Percentiles rank a stretch among this genome's conserved stretches.
phyloP scores from a whole-genome alignment of 2,329 filamentous ascomycete genomes.

The Pyrenochaeta sp. region DNA sequence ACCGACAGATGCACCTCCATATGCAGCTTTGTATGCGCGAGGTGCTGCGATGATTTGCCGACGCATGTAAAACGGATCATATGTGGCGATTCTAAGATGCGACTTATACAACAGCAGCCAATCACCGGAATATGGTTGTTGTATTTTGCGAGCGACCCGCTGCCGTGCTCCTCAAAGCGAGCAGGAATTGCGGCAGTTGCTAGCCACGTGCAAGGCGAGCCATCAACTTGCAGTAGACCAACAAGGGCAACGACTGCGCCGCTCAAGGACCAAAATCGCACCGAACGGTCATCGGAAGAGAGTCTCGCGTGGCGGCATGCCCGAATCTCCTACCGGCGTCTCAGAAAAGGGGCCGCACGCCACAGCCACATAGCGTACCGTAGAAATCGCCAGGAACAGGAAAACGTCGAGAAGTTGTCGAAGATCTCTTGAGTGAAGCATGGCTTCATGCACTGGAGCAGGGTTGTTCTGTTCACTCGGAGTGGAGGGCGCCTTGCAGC shows the following conservation, averaged over 20 bases:
- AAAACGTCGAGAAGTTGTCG: conserved; percentile 1
- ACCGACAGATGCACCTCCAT: neutral
- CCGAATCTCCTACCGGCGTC: neutral
- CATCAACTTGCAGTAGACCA: neutral
- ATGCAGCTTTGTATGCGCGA: neutral
- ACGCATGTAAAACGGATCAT: neutral
- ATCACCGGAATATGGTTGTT: neutral
- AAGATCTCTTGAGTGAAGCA: neutral
- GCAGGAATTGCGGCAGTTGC: neutral
- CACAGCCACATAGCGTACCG: neutral
- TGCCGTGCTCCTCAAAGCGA: neutral
- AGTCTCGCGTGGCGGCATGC: neutral
- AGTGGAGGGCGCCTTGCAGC: conserved; percentile 7
- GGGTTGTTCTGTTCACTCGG: conserved; percentile 4
- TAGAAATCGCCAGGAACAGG: neutral
- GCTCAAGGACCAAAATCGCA: neutral
- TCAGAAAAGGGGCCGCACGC: conserved; percentile 2
- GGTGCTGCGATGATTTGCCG: neutral
- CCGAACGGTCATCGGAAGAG: neutral
- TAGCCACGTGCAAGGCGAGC: neutral
- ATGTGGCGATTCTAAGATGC: neutral
- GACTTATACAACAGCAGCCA: neutral
- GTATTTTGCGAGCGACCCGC: neutral
- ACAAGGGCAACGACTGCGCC: neutral
- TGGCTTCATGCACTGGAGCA: conserved; percentile 8